Base-by-base conservation (phyloP, 2,329 filamentous ascomycete genomes). In the Pseudogymnoascus destructans region DNA sequence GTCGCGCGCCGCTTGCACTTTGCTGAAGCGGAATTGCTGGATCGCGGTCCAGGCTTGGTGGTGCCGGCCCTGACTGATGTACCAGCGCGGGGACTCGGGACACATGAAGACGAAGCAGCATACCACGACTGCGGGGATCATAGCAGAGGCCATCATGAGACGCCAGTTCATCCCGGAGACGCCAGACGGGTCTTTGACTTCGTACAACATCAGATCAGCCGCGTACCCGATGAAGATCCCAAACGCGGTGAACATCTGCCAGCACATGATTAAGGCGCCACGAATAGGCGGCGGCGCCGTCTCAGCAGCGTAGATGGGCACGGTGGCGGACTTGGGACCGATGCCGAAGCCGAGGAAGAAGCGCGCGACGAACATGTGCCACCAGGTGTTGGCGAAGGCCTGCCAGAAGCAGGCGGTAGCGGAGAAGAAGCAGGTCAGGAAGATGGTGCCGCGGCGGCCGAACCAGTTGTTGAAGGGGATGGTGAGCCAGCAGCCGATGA, bases 401-500 rank as follows among this genome's bases (percentile, higher is more conserved):
- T 66, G 65, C 66, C 75, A 77, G 63, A 81, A 77, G 62, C 77
- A 78, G 13, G 79, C 73, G 1, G 75, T 59, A 11, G 77, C 75
- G 0, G 82, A 83, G 63, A 88, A 75, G 27, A 79, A 70, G 63
- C 85, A 87, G 5, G 83, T 80, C 33, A 87, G 73, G 67, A 87
- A 87, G 55, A 88, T 82, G 1, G 84, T 87, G 9, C 86, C 85
- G 2, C 85, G 77, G 55, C 86, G 80, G 10, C 86, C 87, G 61
- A 89, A 84, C 61, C 67, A 73, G 58, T 82, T 79, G 70, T 89
- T 89, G 69, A 89, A 77, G 0, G 86, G 86, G 35, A 84, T 81
- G 0, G 84, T 88, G 52, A 85, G 73, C 86, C 86, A 89, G 70
- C 85, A 89, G 17, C 85, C 84, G 54, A 85, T 69, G 42, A 87